Conservation (phyloP, 2,329 filamentous ascomycete species). For the Stachybotrys chlorohalonatus region DNA sequence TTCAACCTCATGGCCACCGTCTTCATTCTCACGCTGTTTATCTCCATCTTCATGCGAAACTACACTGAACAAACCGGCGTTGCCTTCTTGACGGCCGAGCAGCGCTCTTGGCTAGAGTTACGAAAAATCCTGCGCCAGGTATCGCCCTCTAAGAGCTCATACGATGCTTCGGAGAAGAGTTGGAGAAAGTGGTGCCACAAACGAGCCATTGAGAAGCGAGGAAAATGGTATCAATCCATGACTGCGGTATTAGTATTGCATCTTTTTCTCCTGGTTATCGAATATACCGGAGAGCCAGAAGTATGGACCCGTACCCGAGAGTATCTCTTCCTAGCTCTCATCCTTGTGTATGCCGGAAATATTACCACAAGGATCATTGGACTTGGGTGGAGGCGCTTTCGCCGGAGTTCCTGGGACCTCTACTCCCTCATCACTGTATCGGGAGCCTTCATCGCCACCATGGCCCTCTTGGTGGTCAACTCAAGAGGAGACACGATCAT, state of each 20-base stretch:
- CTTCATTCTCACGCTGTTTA: slow-evolving; percentile 93
- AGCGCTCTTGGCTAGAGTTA: slow-evolving; percentile 92
- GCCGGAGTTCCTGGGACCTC: slow-evolving; percentile 89
- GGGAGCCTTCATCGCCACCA: slow-evolving; percentile 69
- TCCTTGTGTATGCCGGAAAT: slow-evolving; percentile 73
- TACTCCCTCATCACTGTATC: slow-evolving; percentile 74
- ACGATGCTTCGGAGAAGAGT: slow-evolving; percentile 62
- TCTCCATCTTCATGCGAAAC: slow-evolving; percentile 99
- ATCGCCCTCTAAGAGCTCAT: slow-evolving; percentile 86
- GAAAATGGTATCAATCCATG: slow-evolving; percentile 79
- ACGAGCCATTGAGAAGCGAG: slow-evolving; percentile 85
- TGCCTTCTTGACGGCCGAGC: slow-evolving; percentile 88
- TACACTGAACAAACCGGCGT: slow-evolving; percentile 98
- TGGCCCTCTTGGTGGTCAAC: slow-evolving; percentile 63
- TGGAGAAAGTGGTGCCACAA: slow-evolving; percentile 96
- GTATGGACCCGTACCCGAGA: slow-evolving; percentile 67
- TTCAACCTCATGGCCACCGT: slow-evolving; percentile 96
- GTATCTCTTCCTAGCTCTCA: slow-evolving; percentile 71
- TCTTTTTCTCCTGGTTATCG: slow-evolving; percentile 71
- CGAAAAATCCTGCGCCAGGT: slow-evolving; percentile 88
- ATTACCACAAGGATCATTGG: slow-evolving; percentile 77
- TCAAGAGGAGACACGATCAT: slow-evolving; percentile 54
- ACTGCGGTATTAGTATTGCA: slow-evolving; percentile 76
- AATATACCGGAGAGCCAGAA: slow-evolving; percentile 68
- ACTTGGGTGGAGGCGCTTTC: slow-evolving; percentile 84